These are phyloP conservation scores for Fraxinus angustifolia DNA, from an alignment of 305 asterid genomes.

Conservation along the genomic window DNA sequence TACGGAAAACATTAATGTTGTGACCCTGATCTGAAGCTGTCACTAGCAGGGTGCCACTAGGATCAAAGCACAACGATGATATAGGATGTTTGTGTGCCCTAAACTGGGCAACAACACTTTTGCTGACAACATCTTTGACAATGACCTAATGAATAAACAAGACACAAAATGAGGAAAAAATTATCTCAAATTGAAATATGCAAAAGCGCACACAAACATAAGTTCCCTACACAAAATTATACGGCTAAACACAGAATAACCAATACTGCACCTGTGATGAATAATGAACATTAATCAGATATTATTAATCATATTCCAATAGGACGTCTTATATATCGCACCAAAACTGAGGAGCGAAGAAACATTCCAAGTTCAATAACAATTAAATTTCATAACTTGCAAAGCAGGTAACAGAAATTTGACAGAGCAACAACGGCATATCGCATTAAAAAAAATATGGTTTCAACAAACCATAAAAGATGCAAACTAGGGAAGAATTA, in stretches of 20 bases:
- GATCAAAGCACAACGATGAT: conserved; percentile 82
- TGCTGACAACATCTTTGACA: conserved; percentile 73
- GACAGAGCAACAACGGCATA: not conserved
- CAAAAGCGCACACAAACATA: conserved; percentile 13
- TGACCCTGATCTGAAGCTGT: conserved; percentile 95
- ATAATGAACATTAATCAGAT: conserved; percentile 22
- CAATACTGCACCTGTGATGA: conserved; percentile 20
- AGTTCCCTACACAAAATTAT: not conserved
- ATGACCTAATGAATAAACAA: conserved; percentile 56
- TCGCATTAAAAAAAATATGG: not conserved
- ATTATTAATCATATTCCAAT: not conserved
- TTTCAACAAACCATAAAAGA: not conserved
- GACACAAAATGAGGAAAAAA: conserved; percentile 1
- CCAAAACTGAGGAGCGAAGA: not conserved
- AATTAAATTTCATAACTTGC: not conserved
- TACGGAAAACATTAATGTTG: conserved; percentile 80
- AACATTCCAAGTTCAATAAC: not conserved
- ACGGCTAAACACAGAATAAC: not conserved
- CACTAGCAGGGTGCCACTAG: conserved; percentile 77
- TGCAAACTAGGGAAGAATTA: not conserved
- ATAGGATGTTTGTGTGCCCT: conserved; percentile 92
- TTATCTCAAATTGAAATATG: conserved; percentile 6
- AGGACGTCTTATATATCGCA: not conserved
- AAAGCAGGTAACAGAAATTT: not conserved
- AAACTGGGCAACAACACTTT: conserved; percentile 72